These are phyloP conservation scores for Cercophora sp. DNA, from an alignment of 495 filamentous ascomycete species.

Conservation along the genomic window DNA sequence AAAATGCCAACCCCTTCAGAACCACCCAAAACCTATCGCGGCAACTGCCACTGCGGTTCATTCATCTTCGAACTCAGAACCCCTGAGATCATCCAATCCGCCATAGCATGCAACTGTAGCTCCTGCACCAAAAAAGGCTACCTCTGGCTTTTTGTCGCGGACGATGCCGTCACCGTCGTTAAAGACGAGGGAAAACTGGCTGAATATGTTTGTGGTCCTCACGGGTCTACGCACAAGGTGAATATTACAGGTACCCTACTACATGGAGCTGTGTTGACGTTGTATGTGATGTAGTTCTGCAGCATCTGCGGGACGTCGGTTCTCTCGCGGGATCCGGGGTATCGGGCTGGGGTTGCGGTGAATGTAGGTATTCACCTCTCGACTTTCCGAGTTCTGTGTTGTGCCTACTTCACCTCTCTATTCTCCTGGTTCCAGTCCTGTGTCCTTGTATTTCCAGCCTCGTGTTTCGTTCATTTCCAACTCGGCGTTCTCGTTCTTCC, in stretches of 20 bases:
- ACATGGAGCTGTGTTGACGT: background rate
- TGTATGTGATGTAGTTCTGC: background rate
- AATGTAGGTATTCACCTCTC: conserved; percentile 2
- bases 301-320: conserved; percentile 1
- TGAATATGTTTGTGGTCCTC: conserved; percentile 32
- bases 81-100: conserved; percentile 38
- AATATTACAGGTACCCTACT: background rate
- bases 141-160: conserved; percentile 31
- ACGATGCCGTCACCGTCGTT: conserved; percentile 31
- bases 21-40: conserved; percentile 49
- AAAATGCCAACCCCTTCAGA: background rate
- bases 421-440: no score
- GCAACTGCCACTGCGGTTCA: conserved; percentile 54
- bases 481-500: no score
- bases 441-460: no score
- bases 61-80: conserved; percentile 44
- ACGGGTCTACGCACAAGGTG: conserved; percentile 7
- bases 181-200: conserved; percentile 32
- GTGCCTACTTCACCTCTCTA: no score
- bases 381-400: no score
- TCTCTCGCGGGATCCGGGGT: background rate
- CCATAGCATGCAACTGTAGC: conserved; percentile 49
- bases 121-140: conserved; percentile 45
- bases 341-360: background rate
- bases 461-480: no score